A percentile compares a stretch with the other conserved stretches of the same genome.
These are phyloP conservation scores for Geotrichum phurueaensis DNA, from an alignment of 1,139 yeast species.

Conservation along the genomic window DNA sequence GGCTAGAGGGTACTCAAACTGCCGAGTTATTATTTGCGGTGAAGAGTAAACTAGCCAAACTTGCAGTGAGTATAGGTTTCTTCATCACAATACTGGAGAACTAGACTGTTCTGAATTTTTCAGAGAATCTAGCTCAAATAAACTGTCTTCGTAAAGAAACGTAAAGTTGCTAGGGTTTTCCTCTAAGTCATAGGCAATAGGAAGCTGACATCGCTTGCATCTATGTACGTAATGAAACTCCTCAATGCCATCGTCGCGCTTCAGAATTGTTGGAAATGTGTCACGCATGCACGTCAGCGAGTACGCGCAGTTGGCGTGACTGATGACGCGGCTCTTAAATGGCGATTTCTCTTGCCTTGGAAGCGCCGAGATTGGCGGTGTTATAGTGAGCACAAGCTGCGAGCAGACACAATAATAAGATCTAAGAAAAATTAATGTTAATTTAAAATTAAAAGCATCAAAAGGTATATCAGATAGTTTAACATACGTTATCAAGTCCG, in stretches of 20 bases:
- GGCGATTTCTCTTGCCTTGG: slow-evolving; percentile 4
- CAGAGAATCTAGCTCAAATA: no score
- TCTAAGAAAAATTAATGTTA: neutral
- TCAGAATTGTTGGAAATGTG: neutral
- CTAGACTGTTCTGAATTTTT: no score
- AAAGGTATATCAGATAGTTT: neutral
- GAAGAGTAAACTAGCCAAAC: no score
- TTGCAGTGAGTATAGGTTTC: no score
- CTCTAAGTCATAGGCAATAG: slow-evolving; percentile 17
- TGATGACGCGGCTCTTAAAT: neutral
- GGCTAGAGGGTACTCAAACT: no score
- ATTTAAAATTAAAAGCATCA: neutral
- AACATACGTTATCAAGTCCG: neutral
- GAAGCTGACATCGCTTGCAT: slow-evolving; percentile 17
- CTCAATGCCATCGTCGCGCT: neutral
- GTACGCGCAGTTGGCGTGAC: neutral
- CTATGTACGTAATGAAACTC: slow-evolving; percentile 16
- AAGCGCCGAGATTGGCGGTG: slow-evolving; percentile 9
- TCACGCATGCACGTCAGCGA: neutral
- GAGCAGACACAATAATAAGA: slow-evolving; percentile 15
- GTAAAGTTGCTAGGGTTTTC: neutral
- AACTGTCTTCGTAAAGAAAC: neutral
- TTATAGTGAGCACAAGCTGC: slow-evolving; percentile 10
- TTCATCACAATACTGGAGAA: no score
- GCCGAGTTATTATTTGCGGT: no score